A percentile compares a stretch with the other conserved stretches of the same genome.
Evolutionary conservation across 306 rosid species (phyloP).

Genomic region (Myrica gale): DNA sequence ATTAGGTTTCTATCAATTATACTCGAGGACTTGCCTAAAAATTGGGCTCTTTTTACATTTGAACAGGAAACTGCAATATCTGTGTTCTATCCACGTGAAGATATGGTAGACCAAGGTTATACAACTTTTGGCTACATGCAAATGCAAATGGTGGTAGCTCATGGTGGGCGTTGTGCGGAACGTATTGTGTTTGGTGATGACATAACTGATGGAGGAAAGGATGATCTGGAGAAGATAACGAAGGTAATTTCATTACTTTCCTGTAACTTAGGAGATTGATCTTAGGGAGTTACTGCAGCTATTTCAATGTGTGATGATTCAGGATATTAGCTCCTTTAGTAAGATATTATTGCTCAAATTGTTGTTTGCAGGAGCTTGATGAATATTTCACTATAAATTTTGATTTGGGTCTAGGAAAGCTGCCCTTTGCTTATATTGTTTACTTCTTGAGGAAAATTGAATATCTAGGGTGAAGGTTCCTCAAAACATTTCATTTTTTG

Average conservation of each 20-base stretch:
- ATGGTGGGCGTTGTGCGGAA: conserved; percentile 96
- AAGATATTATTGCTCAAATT: background rate
- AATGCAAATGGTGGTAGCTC: conserved; percentile 99
- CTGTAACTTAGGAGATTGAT: conserved; percentile 6
- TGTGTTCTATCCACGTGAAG: conserved; percentile 91
- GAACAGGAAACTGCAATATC: conserved; percentile 91
- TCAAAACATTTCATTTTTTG: background rate
- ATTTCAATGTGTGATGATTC: background rate
- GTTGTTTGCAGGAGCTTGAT: background rate
- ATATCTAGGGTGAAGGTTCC: background rate
- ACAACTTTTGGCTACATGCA: conserved; percentile 91
- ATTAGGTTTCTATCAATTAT: conserved; percentile 19
- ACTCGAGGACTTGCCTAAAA: conserved; percentile 5
- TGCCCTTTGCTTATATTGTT: background rate
- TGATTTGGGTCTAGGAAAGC: background rate
- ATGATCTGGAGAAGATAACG: conserved; percentile 91
- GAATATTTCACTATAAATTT: background rate
- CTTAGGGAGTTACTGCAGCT: background rate
- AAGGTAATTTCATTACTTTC: conserved; percentile 47
- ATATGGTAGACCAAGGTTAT: conserved; percentile 94
- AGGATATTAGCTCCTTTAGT: background rate
- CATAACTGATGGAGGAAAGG: conserved; percentile 87
- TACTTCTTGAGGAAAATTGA: background rate
- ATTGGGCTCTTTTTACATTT: conserved; percentile 26
- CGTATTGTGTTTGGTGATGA: conserved; percentile 73